Evolutionary conservation across 2,329 filamentous ascomycete species (phyloP), one percentile per base, ranked within the genome.

Genomic region (Diaporthe sp.): DNA sequence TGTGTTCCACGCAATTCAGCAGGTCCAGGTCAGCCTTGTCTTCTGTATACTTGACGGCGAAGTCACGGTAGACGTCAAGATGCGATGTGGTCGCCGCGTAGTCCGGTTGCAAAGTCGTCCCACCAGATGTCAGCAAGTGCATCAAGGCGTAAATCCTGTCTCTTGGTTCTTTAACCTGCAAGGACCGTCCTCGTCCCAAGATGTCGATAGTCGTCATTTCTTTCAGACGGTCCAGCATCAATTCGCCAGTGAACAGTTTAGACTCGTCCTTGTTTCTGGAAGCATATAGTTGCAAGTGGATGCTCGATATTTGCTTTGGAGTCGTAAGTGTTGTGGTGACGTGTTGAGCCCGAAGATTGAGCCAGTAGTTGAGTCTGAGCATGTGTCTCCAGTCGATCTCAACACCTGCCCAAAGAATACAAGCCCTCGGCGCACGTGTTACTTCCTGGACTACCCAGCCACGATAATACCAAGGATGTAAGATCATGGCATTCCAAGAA

Each of bases 111-210:
- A 72, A 28, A 19, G 61, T 53, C 31, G 8, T 51, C n/a, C 17
- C 25, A 37, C 61, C 42, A n/a, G 42, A 42, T 12, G 55, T 71
- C 12, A 42, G 44, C 37, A 70, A 10, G 22, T 37, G 53, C 57
- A 74, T 69, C 22, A 71, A 59, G 6, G 65, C 73, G 55, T 74
- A 74, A 19, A 71, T 71, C 22, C 73, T 57, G 53, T 74, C 73
- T n/a, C 53, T 74, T 19, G 73, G 65, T 15, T 71, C 19, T 9
- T 10, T n/a, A 7, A 74, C 49, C 49, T 51, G 49, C n/a, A 51
- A 51, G 49, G 49, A 51, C 49, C 49, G 5, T 3, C 42, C 25
- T 31, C 25, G 51, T 15, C n/a, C n/a, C 51, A 28, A 31, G 25
- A 55, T 28, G 6, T 55, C 51, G 25, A 55, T 17, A 28, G 25